Conservation (phyloP, 2,329 filamentous ascomycete species). For the Stagonosporopsis tanaceti region DNA sequence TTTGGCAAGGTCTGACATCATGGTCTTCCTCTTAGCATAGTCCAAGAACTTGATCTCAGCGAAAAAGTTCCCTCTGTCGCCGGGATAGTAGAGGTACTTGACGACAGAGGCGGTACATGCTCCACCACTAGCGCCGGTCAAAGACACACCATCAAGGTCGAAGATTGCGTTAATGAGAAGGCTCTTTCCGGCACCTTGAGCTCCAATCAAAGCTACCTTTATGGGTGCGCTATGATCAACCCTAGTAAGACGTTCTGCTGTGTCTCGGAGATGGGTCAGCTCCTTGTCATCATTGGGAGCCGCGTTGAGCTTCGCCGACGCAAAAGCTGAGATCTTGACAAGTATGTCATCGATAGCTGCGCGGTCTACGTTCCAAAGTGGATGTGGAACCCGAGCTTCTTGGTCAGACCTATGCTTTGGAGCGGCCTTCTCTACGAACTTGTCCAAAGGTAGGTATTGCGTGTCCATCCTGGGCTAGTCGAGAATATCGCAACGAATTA, state of each 20-base stretch:
- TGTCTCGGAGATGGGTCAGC: not conserved
- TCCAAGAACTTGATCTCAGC: conserved; percentile 29
- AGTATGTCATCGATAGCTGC: not conserved
- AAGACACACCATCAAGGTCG: conserved; percentile 18
- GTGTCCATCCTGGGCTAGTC: too few species aligned
- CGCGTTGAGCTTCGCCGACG: not conserved
- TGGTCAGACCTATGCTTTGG: too few species aligned
- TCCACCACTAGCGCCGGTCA: conserved; percentile 29
- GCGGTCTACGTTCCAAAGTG: too few species aligned
- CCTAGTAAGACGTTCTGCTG: not conserved
- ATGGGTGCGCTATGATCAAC: not conserved
- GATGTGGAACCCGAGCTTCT: too few species aligned
- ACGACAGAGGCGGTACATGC: conserved; percentile 31
- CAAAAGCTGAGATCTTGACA: too few species aligned
- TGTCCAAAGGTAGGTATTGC: too few species aligned
- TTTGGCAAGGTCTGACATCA: conserved; percentile 26
- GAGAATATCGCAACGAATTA: too few species aligned
- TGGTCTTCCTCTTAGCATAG: conserved; percentile 16
- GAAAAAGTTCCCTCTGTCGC: conserved; percentile 1
- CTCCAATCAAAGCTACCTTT: not conserved
- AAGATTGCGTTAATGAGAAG: not conserved
- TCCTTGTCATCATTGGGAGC: not conserved
- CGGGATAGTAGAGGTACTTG: conserved; percentile 17
- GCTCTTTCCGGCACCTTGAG: not conserved
- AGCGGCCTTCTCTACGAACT: too few species aligned